Evolutionary conservation across 2,329 filamentous ascomycete species (phyloP).

Genomic region (Apiospora pterosperma): DNA sequence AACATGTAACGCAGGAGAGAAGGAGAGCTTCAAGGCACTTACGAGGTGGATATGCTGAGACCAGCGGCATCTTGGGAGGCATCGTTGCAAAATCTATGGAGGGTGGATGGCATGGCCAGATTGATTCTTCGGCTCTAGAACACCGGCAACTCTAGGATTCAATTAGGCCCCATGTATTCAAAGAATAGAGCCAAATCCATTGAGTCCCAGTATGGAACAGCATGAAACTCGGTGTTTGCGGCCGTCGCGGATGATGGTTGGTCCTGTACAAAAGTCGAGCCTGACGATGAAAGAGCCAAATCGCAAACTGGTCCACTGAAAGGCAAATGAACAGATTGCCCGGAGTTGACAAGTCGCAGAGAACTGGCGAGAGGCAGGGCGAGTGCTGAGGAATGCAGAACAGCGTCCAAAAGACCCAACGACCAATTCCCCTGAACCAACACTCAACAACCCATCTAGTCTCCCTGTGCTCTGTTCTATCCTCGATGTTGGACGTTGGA

Average conservation of each 20-base stretch:
- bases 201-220: too few relatives aligned
- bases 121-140: background rate
- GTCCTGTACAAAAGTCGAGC: background rate
- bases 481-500: too few relatives aligned
- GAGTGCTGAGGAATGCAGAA: background rate
- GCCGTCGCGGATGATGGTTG: background rate
- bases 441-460: background rate
- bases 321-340: background rate
- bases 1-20: background rate
- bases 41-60: background rate
- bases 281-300: background rate
- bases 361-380: background rate
- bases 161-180: too few relatives aligned
- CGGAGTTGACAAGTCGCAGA: background rate
- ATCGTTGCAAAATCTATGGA: background rate
- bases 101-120: background rate
- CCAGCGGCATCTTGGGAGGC: background rate
- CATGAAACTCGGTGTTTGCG: too few relatives aligned
- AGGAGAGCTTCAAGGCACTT: background rate
- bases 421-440: background rate
- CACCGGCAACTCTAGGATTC: too few relatives aligned
- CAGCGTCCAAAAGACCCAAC: background rate
- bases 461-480: background rate
- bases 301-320: background rate
- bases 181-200: background rate